Conservation (phyloP, 495 filamentous ascomycete species). For the Lichina pygmaea region DNA sequence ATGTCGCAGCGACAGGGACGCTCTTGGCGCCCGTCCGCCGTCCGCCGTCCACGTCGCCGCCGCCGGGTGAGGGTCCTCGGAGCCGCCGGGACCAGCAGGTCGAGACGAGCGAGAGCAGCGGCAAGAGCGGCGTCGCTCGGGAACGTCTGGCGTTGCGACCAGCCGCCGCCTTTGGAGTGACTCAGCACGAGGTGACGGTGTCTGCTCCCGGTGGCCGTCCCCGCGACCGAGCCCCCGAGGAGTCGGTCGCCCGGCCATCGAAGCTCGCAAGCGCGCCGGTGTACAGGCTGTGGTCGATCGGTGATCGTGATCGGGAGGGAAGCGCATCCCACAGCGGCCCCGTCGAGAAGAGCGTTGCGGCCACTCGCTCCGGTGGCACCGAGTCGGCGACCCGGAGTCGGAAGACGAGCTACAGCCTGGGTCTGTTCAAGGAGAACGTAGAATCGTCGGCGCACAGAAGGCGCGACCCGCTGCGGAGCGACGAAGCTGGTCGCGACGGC, state of each 20-base stretch:
- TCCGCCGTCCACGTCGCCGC: background rate
- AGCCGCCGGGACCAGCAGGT: background rate
- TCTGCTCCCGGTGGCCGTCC: background rate
- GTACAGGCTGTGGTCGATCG: conserved; percentile 4
- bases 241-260: background rate
- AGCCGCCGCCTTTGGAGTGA: background rate
- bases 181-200: background rate
- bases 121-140: background rate
- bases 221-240: background rate
- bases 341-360: conserved; percentile 66
- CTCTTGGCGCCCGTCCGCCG: background rate
- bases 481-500: too few species aligned
- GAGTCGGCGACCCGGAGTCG: conserved; percentile 67
- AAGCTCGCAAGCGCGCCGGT: background rate
- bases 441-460: background rate
- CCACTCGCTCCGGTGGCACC: conserved; percentile 36
- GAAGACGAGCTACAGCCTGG: conserved; percentile 78
- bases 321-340: conserved; percentile 11
- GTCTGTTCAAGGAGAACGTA: conserved; percentile 70
- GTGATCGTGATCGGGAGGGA: conserved; percentile 2
- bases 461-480: too few species aligned
- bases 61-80: background rate
- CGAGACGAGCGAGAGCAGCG: background rate
- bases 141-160: background rate
- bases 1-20: background rate